Conservation (phyloP, 192 early-diverging fungal genomes). For the Backusella tarrabulga region DNA sequence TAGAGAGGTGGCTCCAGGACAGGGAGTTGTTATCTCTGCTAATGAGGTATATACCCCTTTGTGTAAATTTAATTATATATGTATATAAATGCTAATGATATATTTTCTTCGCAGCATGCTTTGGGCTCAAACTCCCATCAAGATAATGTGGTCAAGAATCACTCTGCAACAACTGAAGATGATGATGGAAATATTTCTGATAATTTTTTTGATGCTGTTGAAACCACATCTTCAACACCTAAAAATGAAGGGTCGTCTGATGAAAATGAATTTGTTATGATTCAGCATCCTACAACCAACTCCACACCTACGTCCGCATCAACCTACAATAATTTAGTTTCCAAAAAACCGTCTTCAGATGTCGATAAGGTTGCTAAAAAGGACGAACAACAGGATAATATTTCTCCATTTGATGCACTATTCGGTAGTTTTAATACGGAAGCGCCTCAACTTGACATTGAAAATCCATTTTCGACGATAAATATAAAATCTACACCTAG, state of each 20-base stretch:
- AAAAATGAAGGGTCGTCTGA: not conserved
- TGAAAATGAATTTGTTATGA: slow-evolving; percentile 14
- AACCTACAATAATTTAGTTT: not conserved
- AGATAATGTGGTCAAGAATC: not conserved
- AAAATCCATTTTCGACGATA: not conserved
- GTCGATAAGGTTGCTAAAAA: not conserved
- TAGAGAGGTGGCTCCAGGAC: not conserved
- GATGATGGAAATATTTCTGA: slow-evolving; percentile 1
- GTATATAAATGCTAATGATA: not conserved
- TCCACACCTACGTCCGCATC: not conserved
- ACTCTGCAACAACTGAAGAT: not conserved
- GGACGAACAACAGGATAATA: not conserved
- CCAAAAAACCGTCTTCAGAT: not conserved
- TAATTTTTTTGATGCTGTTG: slow-evolving; percentile 1
- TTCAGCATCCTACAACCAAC: not conserved
- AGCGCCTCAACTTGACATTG: not conserved
- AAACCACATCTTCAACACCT: not conserved
- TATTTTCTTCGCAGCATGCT: not conserved
- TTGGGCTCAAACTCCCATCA: not conserved
- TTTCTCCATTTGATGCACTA: slow-evolving; percentile 21
- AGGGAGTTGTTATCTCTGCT: not conserved
- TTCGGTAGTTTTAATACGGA: slow-evolving; percentile 11
- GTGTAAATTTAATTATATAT: not conserved
- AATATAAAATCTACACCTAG: not conserved
- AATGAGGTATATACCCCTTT: not conserved